A percentile compares a stretch with the other conserved stretches of the same genome.
phyloP scores from a whole-genome alignment of 164 flowering plant genomes.

The Vitis vinifera region DNA sequence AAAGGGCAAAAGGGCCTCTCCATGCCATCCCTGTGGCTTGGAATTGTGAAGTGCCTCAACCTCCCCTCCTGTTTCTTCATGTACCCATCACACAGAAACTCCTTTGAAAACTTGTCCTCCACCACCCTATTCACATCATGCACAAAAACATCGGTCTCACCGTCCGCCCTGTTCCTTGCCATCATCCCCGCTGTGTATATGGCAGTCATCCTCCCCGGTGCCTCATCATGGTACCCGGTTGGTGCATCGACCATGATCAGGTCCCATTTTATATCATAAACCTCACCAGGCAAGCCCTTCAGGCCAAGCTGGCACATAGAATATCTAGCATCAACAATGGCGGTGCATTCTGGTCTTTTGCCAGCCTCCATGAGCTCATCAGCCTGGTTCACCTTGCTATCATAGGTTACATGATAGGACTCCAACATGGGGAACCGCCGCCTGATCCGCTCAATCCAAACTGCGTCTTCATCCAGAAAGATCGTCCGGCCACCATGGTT shows the following conservation, averaged over 20 bases:
- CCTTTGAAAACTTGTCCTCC: slow-evolving; percentile 73
- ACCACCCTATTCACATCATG: slow-evolving; percentile 85
- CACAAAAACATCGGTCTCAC: slow-evolving; percentile 85
- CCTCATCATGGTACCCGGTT: slow-evolving; percentile 75
- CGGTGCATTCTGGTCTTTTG: slow-evolving; percentile 46
- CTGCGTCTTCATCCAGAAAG: slow-evolving; percentile 78
- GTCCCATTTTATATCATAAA: slow-evolving; percentile 78
- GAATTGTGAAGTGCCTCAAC: slow-evolving; percentile 70
- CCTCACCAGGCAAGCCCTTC: slow-evolving; percentile 58
- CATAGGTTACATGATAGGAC: slow-evolving; percentile 64
- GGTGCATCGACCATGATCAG: slow-evolving; percentile 96
- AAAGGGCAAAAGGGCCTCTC: slow-evolving; percentile 58
- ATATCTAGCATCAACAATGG: slow-evolving; percentile 40
- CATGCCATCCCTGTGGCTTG: slow-evolving; percentile 48
- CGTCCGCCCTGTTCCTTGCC: slow-evolving; percentile 69
- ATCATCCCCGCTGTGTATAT: slow-evolving; percentile 87
- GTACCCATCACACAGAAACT: slow-evolving; percentile 74
- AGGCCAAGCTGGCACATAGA: slow-evolving; percentile 62
- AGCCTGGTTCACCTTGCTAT: slow-evolving; percentile 62
- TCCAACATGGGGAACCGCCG: slow-evolving; percentile 54
- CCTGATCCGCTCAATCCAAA: slow-evolving; percentile 65
- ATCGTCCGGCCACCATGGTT: slow-evolving; percentile 79
- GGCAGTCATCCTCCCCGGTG: slow-evolving; percentile 91
- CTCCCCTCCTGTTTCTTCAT: slow-evolving; percentile 64
- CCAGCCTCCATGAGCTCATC: slow-evolving; percentile 54